phyloP scores from a whole-genome alignment of 2,329 filamentous ascomycete species.

The Fusarium globosum region DNA sequence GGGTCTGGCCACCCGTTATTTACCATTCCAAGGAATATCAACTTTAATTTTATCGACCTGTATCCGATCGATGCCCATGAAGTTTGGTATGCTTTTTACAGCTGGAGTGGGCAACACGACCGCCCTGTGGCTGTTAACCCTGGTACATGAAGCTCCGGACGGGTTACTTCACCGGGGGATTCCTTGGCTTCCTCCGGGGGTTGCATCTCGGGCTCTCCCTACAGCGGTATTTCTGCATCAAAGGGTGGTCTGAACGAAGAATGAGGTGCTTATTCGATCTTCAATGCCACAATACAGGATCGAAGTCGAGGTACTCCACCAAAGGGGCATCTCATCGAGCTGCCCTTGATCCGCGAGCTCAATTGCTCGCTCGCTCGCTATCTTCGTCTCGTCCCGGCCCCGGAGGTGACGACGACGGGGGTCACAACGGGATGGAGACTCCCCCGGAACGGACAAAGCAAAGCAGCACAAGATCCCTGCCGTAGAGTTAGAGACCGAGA shows the following conservation, averaged over 20 bases:
- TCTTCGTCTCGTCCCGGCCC: conserved; percentile 26
- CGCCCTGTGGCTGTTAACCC: conserved; percentile 25
- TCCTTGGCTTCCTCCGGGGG: conserved; percentile 38
- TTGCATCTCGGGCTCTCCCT: conserved; percentile 39
- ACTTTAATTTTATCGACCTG: conserved; percentile 12
- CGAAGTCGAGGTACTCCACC: conserved; percentile 23
- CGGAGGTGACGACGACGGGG: conserved; percentile 38
- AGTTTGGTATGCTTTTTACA: conserved; percentile 4
- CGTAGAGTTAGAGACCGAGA: conserved; percentile 31
- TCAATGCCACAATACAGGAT: conserved; percentile 9
- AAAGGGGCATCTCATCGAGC: not conserved
- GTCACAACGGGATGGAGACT: conserved; percentile 37
- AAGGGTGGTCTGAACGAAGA: conserved; percentile 12
- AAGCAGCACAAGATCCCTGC: conserved; percentile 37
- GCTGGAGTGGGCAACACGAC: conserved; percentile 24
- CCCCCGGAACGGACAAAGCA: conserved; percentile 36
- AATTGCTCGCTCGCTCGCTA: not conserved
- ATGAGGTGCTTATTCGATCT: conserved; percentile 10
- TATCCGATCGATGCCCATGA: conserved; percentile 1
- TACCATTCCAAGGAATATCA: conserved; percentile 37
- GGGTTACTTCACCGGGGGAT: conserved; percentile 35
- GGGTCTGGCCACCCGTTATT: conserved; percentile 40
- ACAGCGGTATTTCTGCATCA: conserved; percentile 37
- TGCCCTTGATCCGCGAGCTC: conserved; percentile 10
- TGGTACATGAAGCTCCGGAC: conserved; percentile 35